These are phyloP conservation scores for Stemphylium vesicarium DNA, from an alignment of 2,329 filamentous ascomycete species.

Conservation along the genomic window DNA sequence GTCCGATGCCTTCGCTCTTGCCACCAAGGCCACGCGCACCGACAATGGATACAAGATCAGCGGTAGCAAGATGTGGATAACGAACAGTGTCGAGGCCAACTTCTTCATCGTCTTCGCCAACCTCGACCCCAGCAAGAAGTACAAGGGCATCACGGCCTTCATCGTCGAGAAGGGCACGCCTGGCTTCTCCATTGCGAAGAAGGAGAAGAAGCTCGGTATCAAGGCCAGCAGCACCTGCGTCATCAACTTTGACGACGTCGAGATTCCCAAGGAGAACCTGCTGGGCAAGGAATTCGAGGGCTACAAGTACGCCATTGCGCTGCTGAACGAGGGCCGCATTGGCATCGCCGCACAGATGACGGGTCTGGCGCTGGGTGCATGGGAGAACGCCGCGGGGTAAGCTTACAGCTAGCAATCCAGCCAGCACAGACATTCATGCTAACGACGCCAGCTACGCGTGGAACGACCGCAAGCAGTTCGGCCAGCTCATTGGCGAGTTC, in stretches of 20 bases:
- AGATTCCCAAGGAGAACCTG: conserved; percentile 85
- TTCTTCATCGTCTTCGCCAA: conserved; percentile 99
- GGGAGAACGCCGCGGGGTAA: conserved; percentile 86
- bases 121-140: conserved; percentile 87
- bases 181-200: conserved; percentile 96
- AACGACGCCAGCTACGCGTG: conserved; percentile 74
- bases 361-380: conserved; percentile 89
- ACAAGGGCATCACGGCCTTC: conserved; percentile 97
- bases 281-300: conserved; percentile 88
- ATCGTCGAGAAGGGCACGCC: conserved; percentile 87
- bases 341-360: conserved; percentile 99
- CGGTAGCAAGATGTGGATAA: conserved; percentile 99
- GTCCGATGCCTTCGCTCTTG: conserved; percentile 93
- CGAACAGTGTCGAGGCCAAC: conserved; percentile 90
- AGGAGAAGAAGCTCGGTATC: conserved; percentile 99
- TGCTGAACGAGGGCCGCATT: conserved; percentile 96
- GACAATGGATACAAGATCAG: conserved; percentile 83
- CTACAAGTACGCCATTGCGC: conserved; percentile 95
- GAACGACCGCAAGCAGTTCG: conserved; percentile 98
- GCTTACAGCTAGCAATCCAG: conserved; percentile 25
- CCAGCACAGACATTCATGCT: not conserved
- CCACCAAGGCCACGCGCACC: conserved; percentile 87
- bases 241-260: conserved; percentile 95
- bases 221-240: conserved; percentile 95
- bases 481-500: conserved; percentile 91